A percentile compares a stretch with the other conserved stretches of the same genome.
Conservation (phyloP, 2,329 filamentous ascomycete species). For the Tetracladium maxilliforme region DNA sequence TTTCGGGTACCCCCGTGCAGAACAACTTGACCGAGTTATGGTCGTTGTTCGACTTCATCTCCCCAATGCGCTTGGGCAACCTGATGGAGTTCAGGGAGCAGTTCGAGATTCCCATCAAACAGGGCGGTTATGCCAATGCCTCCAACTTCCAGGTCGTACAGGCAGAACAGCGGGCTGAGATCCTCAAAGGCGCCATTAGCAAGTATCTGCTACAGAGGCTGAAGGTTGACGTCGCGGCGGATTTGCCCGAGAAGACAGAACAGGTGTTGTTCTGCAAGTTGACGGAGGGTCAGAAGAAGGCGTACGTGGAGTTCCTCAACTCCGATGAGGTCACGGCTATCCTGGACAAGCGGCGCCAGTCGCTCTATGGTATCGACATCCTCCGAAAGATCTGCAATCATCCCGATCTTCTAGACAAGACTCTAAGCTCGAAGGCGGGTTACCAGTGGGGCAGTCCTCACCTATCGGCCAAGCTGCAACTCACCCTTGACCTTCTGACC, state of each 20-base stretch:
- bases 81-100: conserved; percentile 80
- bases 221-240: conserved; percentile 86
- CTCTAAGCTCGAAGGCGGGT: conserved; percentile 35
- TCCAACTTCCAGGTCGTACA: conserved; percentile 90
- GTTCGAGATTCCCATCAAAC: conserved; percentile 86
- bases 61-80: conserved; percentile 87
- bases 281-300: conserved; percentile 61
- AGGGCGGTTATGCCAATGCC: conserved; percentile 90
- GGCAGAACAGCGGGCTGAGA: conserved; percentile 85
- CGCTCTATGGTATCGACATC: conserved; percentile 80
- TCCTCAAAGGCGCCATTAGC: conserved; percentile 83
- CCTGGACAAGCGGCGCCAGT: conserved; percentile 57
- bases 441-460: conserved; percentile 66
- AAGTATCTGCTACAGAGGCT: conserved; percentile 85
- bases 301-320: conserved; percentile 67
- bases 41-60: conserved; percentile 97
- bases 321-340: conserved; percentile 84
- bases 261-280: conserved; percentile 93
- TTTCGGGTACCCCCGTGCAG: conserved; percentile 95
- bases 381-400: conserved; percentile 97
- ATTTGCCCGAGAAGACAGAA: conserved; percentile 90
- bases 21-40: conserved; percentile 92
- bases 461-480: conserved; percentile 91
- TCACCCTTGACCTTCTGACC: conserved; percentile 83
- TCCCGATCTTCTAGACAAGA: conserved; percentile 67